phyloP scores from a whole-genome alignment of 345 rosid genomes.

The Brassica nigra region DNA sequence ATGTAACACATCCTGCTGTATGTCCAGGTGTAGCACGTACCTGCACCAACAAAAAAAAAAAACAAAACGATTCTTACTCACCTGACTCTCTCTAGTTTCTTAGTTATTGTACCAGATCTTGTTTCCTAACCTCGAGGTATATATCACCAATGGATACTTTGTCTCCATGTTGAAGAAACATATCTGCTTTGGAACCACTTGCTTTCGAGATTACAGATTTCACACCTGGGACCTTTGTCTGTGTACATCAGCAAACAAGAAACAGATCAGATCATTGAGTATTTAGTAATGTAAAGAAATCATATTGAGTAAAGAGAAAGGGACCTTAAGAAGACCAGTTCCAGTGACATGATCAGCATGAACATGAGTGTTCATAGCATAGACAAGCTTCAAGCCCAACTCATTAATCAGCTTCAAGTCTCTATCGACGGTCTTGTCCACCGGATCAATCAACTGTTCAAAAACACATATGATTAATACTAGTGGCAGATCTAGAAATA shows the following conservation, averaged over 20 bases:
- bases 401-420: constrained; percentile 69
- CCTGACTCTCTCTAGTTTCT: not conserved
- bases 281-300: not conserved
- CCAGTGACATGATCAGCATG: constrained; percentile 99
- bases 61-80: not conserved
- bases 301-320: not conserved
- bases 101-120: not conserved
- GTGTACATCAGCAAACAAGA: constrained; percentile 3
- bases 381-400: constrained; percentile 70
- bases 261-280: constrained; percentile 5
- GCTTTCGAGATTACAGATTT: constrained; percentile 80
- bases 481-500: too few species aligned
- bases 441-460: constrained; percentile 87
- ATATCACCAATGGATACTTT: constrained; percentile 66
- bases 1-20: constrained; percentile 87
- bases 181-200: constrained; percentile 80
- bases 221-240: constrained; percentile 65
- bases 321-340: constrained; percentile 84
- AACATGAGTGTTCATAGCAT: constrained; percentile 92
- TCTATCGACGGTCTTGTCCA: constrained; percentile 86
- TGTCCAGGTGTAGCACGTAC: constrained; percentile 95
- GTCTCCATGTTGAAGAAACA: constrained; percentile 67
- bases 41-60: constrained; percentile 40
- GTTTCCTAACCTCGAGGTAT: constrained; percentile 63
- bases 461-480: not conserved